Evolutionary conservation across 345 rosid species (phyloP), one percentile per base, ranked within the genome.

Genomic region (Adansonia digitata): DNA sequence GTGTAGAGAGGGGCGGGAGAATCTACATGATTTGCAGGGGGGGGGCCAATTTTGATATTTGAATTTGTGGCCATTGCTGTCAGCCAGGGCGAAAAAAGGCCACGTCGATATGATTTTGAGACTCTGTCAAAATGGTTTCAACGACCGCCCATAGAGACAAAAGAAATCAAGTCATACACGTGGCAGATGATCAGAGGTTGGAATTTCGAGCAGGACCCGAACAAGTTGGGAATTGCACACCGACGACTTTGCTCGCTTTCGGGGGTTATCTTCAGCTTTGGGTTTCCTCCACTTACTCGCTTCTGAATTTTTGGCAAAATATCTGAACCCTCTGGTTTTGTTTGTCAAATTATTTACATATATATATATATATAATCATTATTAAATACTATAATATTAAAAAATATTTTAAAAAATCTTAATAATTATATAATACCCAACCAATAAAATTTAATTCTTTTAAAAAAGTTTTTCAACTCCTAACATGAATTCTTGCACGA

Each of bases 121-220:
- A 35, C 69, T 22, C 69, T 22, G 78, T 70, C 69, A 56, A 69
- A 49, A 42, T 48, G 60, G 72, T 15, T 78, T 74, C 81, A 74
- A 71, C 82, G 73, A 17, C 22, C 35, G 13, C 24, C 34, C 27
- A 42, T 46, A 45, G 62, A 29, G 73, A 52, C 46, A 26, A 55
- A 27, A 34, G 61, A 55, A 43, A 29, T 29, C 34, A 29, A 4
- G 26, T 29, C 3, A 12, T 12, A 65, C 73, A 81, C 84, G 88
- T 85, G 84, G 78, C 76, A 4, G 3, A 9, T 24, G 71, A 29
- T 35, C 60, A 81, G 75, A 46, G 73, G 85, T 62, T 61, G 8
- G 46, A 67, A 52, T 69, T 52, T 53, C 27, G 3, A 66, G 79
- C 69, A 71, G 51, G 26, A 20, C 37, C 59, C 15, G 1, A 70